Conservation (phyloP, 148 eudicot genomes). For the Talinum fruticosum region DNA sequence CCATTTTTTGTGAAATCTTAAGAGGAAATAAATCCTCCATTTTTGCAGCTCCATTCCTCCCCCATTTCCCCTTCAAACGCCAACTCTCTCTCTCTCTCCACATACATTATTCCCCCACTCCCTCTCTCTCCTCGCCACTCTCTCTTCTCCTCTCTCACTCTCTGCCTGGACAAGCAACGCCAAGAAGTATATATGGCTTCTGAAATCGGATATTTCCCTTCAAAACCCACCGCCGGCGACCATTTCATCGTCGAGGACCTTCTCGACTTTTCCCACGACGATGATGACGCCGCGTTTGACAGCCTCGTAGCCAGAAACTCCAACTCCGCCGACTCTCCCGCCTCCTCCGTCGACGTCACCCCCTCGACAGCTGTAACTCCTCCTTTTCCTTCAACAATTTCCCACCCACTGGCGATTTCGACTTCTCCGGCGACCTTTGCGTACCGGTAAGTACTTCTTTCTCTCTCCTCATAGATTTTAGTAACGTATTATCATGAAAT, state of each 20-base stretch:
- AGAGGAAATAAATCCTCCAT: not conserved
- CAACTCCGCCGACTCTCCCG: conserved; percentile 44
- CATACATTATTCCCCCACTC: conserved; percentile 20
- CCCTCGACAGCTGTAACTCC: conserved; percentile 62
- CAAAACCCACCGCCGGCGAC: conserved; percentile 27
- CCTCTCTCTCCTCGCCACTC: conserved; percentile 32
- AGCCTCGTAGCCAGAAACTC: conserved; percentile 28
- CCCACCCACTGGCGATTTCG: conserved; percentile 23
- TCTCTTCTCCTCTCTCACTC: conserved; percentile 21
- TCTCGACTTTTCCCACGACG: conserved; percentile 71
- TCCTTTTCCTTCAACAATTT: conserved; percentile 37
- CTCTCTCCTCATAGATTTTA: not conserved
- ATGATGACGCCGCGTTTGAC: conserved; percentile 27
- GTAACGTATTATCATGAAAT: no score
- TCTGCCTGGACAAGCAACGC: not conserved
- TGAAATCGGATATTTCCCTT: conserved; percentile 6
- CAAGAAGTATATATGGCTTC: not conserved
- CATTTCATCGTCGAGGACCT: conserved; percentile 79
- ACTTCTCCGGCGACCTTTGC: conserved; percentile 56
- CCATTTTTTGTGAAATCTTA: not conserved
- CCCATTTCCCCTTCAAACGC: conserved; percentile 12
- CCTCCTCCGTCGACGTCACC: conserved; percentile 30
- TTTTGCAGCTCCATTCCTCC: conserved; percentile 16
- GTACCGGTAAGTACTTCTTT: conserved; percentile 50
- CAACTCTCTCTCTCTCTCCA: conserved; percentile 24